Evolutionary conservation across 2,329 filamentous ascomycete genomes (phyloP), one percentile per base, ranked within the genome.

Genomic region (Pseudocercospora macadamiae): DNA sequence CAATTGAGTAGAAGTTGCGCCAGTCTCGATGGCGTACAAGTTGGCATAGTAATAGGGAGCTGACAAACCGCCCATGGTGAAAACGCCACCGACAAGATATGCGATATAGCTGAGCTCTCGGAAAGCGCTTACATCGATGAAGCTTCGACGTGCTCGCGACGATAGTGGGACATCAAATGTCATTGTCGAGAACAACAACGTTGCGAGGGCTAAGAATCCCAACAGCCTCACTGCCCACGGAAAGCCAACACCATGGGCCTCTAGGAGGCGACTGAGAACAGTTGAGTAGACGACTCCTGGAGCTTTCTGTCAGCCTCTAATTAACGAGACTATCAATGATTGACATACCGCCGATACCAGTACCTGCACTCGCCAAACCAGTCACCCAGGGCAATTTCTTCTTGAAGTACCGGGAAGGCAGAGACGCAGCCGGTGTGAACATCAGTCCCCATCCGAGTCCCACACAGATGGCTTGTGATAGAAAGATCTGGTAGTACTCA

Each of bases 191-290:
- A 62, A 2, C 5, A 34, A n/a, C 32, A 34, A 34, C 10, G 60
- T 56, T 8, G 48, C 47, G 12, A 70, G 56, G 8, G 78, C 71
- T 42, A 82, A 75, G 4, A 68, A 84, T 0, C 76, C 82, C 14
- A 81, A 70, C 34, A 82, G 71, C 2, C 82, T 73, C 0, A 83
- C 75, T 0, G 79, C 73, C 82, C 82, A 85, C 7, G 74, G 77
- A 54, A 83, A 85, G 2, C 83, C 82, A 8, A 85, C 25, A 7
- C n/a, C 61, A 18, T n/a, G n/a, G n/a, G 16, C 23, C n/a, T 57
- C 12, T 23, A 44, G 5, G 14, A 57, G 45, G 8, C 23, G 55
- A 21, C 32, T 51, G 55, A 57, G 39, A 34, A 21, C 47, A 30
- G 52, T 16, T 6, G 55, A 51, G 26, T 57, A 57, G 21, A 57